Evolutionary conservation across 148 eudicot genomes (phyloP), one percentile per base, ranked within the genome.

Genomic region (Salicornia ramosissima): DNA sequence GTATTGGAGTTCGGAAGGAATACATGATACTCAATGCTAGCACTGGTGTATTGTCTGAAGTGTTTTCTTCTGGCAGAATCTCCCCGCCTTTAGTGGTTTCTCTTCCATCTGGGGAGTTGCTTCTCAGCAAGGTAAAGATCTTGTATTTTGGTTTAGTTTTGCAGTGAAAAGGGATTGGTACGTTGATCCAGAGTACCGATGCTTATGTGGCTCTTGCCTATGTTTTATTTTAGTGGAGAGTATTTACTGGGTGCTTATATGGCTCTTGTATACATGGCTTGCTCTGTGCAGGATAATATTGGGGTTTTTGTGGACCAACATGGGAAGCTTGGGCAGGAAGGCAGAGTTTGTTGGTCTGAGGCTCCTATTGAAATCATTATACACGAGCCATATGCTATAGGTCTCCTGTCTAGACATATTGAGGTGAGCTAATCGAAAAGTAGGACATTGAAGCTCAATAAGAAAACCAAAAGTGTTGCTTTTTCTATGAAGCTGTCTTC

Each of bases 311-410:
- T 95, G 74, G 97, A 91, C 81, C 90, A 91, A 84, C 85, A 95
- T 76, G 99, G 99, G 65, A 95, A 91, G 81, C 90, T 91, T 69
- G 88, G 93, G 49, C 92, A 86, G 71, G 99, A 87, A 74, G 99
- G 97, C 71, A 85, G 93, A 83, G 74, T 95, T 77, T 86, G 88
- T 80, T 95, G 99, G 99, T 95, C 97, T 42, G 99, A 95, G 79
- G 87, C 97, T 69, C 99, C 99, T 45, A 65, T 88, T 57, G 70
- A 85, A 71, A 78, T 95, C 71, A 80, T 85, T 31, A 91, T 87
- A 69, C 93, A 95, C 72, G 86, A 84, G 81, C 99, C 97, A 40
- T 95, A 95, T 79, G 93, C 88, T 67, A 70, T 89, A 72, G 99
- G 88, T 73, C 93, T 95, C 80, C 83, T 95, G 78, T 87, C 97